Base-by-base conservation (phyloP, 2,329 filamentous ascomycete genomes). In the Diplocarpon mali region DNA sequence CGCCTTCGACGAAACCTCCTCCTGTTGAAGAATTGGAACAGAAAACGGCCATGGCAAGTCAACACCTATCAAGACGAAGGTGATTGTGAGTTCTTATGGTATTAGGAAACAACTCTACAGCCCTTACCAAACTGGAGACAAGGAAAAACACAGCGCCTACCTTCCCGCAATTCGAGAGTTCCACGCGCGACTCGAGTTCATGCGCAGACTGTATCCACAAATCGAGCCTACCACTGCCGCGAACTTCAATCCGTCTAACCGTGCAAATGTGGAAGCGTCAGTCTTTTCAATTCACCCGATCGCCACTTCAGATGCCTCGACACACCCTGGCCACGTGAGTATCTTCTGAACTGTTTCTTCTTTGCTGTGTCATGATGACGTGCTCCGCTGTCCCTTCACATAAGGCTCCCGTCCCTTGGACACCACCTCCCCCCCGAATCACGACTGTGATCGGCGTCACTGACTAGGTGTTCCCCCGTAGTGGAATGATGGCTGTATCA, bases 1-100 rank as follows among this genome's bases (percentile, higher is more conserved):
- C 38, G 29, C 10, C 28, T 40, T 31, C 38, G 38, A 11, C 38
- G 38, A 8, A 40, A 40, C 15, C 28, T 40, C 9, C 15, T 40
- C 7, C 38, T 40, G 7, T 16, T 40, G 14, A 40, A 31, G 20
- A 28, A 40, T 16, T 40, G 38, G 38, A 40, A 40, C 31, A n/a
- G n/a, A 31, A 30, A 31, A 20, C 27, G 38, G 9, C 38, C 38
- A 13, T 40, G 38, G 38, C 31, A 10, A 17, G 38, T 7, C 20
- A 30, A 15, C 10, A 16, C 8, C 10, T 17, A 30, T 16, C 30
- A n/a, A n/a, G 20, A 24, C 20, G 20, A 24, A 5, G 30, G 10
- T 5, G 3, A 9, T 32, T 32, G 5, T 4, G 16, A 8, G 7
- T 31, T 2, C 38, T 40, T 15, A 40, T 10, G 11, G 9, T 17